Evolutionary conservation across 495 filamentous ascomycete genomes (phyloP).

Genomic region (Annulohypoxylon bovei): DNA sequence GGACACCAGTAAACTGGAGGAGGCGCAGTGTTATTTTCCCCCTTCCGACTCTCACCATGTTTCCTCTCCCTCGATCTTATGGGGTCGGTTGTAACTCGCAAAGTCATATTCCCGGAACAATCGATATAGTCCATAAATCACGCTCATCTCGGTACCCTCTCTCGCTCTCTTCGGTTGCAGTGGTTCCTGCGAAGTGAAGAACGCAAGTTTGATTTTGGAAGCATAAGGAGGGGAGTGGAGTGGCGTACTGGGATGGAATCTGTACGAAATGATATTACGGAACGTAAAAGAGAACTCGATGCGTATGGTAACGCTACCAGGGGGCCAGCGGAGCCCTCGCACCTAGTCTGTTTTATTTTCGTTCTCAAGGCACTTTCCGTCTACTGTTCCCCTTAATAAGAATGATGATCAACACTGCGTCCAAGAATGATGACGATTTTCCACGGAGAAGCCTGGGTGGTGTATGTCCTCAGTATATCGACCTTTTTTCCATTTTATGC

Average conservation of each 20-base stretch:
- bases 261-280: constrained; percentile 61
- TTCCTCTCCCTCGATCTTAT: constrained; percentile 49
- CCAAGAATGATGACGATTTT: constrained; percentile 23
- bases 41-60: constrained; percentile 39
- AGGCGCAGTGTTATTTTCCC: constrained; percentile 33
- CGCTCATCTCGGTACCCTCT: constrained; percentile 46
- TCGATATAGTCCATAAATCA: constrained; percentile 58
- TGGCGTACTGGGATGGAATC: constrained; percentile 58
- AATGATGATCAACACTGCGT: constrained; percentile 36
- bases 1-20: constrained; percentile 74
- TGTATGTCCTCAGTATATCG: constrained; percentile 28
- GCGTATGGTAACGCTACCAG: constrained; percentile 39
- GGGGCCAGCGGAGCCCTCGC: constrained; percentile 26
- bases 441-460: constrained; percentile 22
- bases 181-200: constrained; percentile 52
- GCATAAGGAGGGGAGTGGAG: constrained; percentile 52
- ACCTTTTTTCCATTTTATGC: constrained; percentile 28
- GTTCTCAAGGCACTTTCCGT: constrained; percentile 31
- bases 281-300: constrained; percentile 47
- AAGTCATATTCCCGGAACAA: constrained; percentile 55
- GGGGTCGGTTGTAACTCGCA: constrained; percentile 60
- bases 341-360: constrained; percentile 31
- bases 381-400: constrained; percentile 44
- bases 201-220: constrained; percentile 54
- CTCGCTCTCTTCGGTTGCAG: constrained; percentile 47